Percentiles rank a stretch among this genome's conserved stretches.
Conservation (phyloP, 2,329 filamentous ascomycete genomes). For the Colletotrichum sp. region DNA sequence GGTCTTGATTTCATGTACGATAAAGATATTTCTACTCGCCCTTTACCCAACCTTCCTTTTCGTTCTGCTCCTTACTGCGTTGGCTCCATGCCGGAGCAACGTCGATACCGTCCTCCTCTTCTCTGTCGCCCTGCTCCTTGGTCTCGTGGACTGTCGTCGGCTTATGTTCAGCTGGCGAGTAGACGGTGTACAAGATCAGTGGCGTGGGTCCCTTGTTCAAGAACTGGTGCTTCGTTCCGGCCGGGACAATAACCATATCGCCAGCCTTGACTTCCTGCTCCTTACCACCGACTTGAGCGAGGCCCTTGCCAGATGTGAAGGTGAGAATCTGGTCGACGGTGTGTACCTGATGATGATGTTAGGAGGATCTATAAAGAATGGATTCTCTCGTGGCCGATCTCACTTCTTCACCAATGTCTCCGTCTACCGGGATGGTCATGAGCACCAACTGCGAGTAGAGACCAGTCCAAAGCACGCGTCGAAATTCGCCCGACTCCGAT, state of each 20-base stretch:
- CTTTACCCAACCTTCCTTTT: conserved; percentile 60
- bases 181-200: conserved; percentile 67
- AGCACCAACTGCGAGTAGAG: conserved; percentile 68
- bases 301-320: conserved; percentile 64
- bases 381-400: not conserved
- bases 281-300: conserved; percentile 63
- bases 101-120: conserved; percentile 66
- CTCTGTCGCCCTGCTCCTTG: conserved; percentile 67
- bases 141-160: conserved; percentile 64
- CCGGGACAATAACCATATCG: conserved; percentile 56
- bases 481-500: conserved; percentile 60
- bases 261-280: conserved; percentile 53
- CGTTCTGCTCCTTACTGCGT: conserved; percentile 62
- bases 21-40: not conserved
- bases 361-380: not conserved
- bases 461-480: conserved; percentile 67
- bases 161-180: conserved; percentile 67
- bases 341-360: conserved; percentile 45
- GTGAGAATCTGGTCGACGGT: conserved; percentile 69
- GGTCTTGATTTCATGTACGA: not conserved
- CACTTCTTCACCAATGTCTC: conserved; percentile 72
- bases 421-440: conserved; percentile 68
- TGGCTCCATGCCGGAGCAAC: conserved; percentile 65
- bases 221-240: conserved; percentile 71
- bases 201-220: conserved; percentile 65